These are phyloP conservation scores for Fusarium sp. DNA, from an alignment of 2,329 filamentous ascomycete genomes.

Conservation along the genomic window DNA sequence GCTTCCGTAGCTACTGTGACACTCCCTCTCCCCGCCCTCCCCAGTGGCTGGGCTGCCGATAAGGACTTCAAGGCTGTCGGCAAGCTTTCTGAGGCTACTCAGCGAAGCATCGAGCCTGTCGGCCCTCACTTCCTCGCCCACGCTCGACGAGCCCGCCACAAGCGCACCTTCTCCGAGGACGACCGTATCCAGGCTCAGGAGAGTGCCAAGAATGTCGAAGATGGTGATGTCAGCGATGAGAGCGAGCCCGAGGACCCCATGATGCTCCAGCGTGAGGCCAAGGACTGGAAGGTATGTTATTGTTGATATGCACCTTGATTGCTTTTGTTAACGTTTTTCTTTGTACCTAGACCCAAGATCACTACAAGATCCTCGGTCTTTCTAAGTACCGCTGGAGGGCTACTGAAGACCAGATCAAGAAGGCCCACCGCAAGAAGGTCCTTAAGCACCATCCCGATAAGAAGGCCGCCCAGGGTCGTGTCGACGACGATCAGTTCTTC, in stretches of 20 bases:
- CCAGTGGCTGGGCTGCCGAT: constrained; percentile 80
- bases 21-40: constrained; percentile 78
- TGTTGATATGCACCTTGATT: background rate
- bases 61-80: constrained; percentile 80
- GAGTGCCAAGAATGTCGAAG: constrained; percentile 94
- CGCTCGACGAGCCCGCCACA: constrained; percentile 92
- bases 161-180: constrained; percentile 98
- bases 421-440: constrained; percentile 99
- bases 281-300: constrained; percentile 93
- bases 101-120: constrained; percentile 93
- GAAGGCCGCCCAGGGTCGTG: constrained; percentile 88
- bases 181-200: constrained; percentile 79
- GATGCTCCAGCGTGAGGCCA: constrained; percentile 92
- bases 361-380: constrained; percentile 95
- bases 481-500: constrained; percentile 98
- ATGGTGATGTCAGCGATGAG: constrained; percentile 88
- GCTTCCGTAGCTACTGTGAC: constrained; percentile 69
- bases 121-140: constrained; percentile 98
- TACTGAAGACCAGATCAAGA: constrained; percentile 98
- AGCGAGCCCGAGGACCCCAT: constrained; percentile 93
- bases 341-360: constrained; percentile 83
- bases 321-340: background rate
- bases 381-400: constrained; percentile 92
- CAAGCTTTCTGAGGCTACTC: constrained; percentile 78
- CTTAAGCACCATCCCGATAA: constrained; percentile 99